Evolutionary conservation across 2,329 filamentous ascomycete genomes (phyloP), one percentile per base, ranked within the genome.

Genomic region (Pyricularia sp.): DNA sequence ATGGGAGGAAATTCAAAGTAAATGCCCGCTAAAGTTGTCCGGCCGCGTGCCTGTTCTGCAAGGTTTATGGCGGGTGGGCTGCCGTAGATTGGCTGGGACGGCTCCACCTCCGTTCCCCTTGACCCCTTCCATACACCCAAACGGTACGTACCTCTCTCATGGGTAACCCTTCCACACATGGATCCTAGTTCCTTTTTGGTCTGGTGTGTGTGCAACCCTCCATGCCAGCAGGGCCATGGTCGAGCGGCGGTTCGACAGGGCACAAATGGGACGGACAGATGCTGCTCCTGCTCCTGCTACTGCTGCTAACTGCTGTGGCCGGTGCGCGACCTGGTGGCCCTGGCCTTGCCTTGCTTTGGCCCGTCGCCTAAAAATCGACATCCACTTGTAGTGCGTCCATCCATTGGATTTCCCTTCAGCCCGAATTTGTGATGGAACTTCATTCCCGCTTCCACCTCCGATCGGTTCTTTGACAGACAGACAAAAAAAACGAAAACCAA

Each of bases 331-430:
- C 65, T 66, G 65, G 26, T 61, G 66, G 66, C 66, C 42, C 66
- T 59, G 66, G 30, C 64, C 64, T 65, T 33, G 58, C 58, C 64
- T 66, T 31, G 66, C 26, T 55, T 59, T 67, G 66, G 65, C 59
- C 66, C 28, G 70, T 69, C 70, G 68, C 70, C 69, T 70, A 70
- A 70, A 70, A 68, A 70, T 61, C 70, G 70, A 67, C 64, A 70
- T 36, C 33, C 68, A 68, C 65, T 69, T 63, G 65, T 67, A 70
- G 68, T 68, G 61, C 70, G 70, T 69, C 69, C 58, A 61, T 61
- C 58, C 58, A 61, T 71, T 71, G 23, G 71, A 68, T 69, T 71
- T 66, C 68, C 58, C 68, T 58, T 68, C 64, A 65, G 64, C 65
- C 23, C 58, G 58, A 61, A 26, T 61, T 61, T 68, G 64, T 61